phyloP scores from a whole-genome alignment of 108 stramenopile species.

The Licmophora abbreviata region DNA sequence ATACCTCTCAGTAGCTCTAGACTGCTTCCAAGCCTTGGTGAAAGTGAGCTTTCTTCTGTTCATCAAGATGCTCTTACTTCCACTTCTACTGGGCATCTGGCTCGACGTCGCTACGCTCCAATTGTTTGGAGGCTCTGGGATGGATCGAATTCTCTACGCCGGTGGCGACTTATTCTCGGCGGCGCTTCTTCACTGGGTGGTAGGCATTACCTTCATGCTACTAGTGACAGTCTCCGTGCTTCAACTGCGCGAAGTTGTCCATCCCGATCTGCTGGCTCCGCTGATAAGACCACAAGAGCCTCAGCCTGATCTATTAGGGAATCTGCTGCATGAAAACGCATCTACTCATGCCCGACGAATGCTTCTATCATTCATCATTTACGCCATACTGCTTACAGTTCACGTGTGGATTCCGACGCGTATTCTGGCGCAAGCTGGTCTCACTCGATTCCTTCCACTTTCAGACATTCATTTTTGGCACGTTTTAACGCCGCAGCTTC shows the following conservation, averaged over 20 bases:
- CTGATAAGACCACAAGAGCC: slow-evolving; percentile 96
- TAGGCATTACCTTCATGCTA: slow-evolving; percentile 97
- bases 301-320: slow-evolving; percentile 90
- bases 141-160: slow-evolving; percentile 49
- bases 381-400: slow-evolving; percentile 48
- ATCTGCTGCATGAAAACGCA: slow-evolving; percentile 83
- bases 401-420: slow-evolving; percentile 65
- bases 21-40: slow-evolving; percentile 51
- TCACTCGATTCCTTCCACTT: slow-evolving; percentile 37
- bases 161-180: slow-evolving; percentile 74
- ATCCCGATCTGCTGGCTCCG: slow-evolving; percentile 83
- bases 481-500: slow-evolving; percentile 73
- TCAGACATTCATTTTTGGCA: slow-evolving; percentile 72
- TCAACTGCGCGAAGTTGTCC: slow-evolving; percentile 88
- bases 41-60: slow-evolving; percentile 80
- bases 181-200: slow-evolving; percentile 77
- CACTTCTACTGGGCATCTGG: slow-evolving; percentile 60
- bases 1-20: slow-evolving; percentile 14
- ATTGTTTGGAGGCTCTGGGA: slow-evolving; percentile 43
- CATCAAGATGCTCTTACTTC: slow-evolving; percentile 82
- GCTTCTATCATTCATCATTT: slow-evolving; percentile 53
- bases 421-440: slow-evolving; percentile 25
- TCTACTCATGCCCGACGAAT: slow-evolving; percentile 82
- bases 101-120: slow-evolving; percentile 62
- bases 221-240: slow-evolving; percentile 90